phyloP scores from a whole-genome alignment of 1,284 basidiomycete genomes.

The Erythrobasidium hasegawianum region DNA sequence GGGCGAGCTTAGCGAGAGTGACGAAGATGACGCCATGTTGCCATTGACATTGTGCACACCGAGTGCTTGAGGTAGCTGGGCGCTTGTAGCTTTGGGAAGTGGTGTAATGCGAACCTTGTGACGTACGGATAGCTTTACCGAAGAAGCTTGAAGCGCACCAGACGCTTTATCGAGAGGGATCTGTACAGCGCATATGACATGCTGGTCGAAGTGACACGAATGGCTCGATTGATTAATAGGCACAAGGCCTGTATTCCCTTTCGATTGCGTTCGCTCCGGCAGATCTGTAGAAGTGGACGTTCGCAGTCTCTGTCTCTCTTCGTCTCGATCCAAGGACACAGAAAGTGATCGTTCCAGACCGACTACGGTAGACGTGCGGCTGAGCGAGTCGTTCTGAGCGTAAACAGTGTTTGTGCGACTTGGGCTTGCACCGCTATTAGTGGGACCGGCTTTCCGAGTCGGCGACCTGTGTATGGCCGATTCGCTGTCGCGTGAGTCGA shows the following conservation, averaged over 20 bases:
- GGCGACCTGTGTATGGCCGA: not conserved
- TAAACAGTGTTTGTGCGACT: too few relatives aligned
- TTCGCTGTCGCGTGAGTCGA: not conserved
- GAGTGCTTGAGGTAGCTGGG: too few relatives aligned
- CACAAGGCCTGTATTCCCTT: slow-evolving; percentile 37
- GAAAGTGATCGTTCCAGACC: not conserved
- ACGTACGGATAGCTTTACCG: slow-evolving; percentile 38
- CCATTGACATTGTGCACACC: not conserved
- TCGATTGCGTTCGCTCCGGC: slow-evolving; percentile 37
- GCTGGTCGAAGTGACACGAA: slow-evolving; percentile 39
- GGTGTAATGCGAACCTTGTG: slow-evolving; percentile 37
- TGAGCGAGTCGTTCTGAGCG: too few relatives aligned
- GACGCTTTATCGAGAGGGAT: slow-evolving; percentile 36
- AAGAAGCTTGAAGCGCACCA: slow-evolving; percentile 38
- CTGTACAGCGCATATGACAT: slow-evolving; percentile 42
- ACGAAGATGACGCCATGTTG: not conserved
- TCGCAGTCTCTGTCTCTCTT: too few relatives aligned
- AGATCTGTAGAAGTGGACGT: not conserved
- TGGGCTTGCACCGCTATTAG: too few relatives aligned
- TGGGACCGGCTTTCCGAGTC: not conserved
- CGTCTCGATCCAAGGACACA: not conserved
- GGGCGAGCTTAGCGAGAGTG: too few relatives aligned
- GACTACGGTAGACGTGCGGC: too few relatives aligned
- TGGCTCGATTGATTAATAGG: slow-evolving; percentile 34
- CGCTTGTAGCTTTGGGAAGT: slow-evolving; percentile 4